These are phyloP conservation scores for Teunomyces barrocoloradensis DNA, from an alignment of 805 yeast species.

Conservation along the genomic window DNA sequence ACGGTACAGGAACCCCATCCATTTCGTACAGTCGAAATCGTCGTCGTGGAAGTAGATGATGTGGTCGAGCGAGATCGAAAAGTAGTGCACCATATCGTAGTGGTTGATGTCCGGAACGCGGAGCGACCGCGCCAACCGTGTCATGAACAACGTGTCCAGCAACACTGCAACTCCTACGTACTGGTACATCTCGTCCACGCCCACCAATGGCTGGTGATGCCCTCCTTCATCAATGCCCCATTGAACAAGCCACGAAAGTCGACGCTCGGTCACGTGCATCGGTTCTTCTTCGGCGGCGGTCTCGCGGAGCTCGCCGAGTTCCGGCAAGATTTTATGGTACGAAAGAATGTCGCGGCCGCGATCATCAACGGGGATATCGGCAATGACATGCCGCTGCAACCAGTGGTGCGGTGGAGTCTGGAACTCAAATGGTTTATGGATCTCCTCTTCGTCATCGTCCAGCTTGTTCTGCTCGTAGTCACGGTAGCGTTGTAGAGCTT, in stretches of 20 bases:
- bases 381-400: conserved; percentile 18
- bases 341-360: conserved; percentile 14
- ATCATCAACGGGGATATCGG: conserved; percentile 12
- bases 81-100: conserved; percentile 25
- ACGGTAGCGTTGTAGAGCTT: conserved; percentile 20
- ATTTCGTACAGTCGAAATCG: conserved; percentile 47
- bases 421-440: conserved; percentile 30
- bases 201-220: conserved; percentile 5
- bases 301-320: conserved; percentile 29
- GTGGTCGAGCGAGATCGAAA: conserved; percentile 65
- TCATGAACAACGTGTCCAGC: conserved; percentile 56
- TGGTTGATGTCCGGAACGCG: conserved; percentile 31
- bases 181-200: conserved; percentile 22
- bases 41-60: conserved; percentile 61
- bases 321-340: conserved; percentile 29
- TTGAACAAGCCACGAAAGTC: conserved; percentile 22
- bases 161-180: conserved; percentile 59
- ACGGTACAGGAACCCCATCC: conserved; percentile 50
- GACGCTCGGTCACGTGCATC: conserved; percentile 22
- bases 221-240: conserved; percentile 24
- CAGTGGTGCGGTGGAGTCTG: conserved; percentile 33
- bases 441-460: conserved; percentile 24
- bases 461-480: conserved; percentile 9
- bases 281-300: conserved; percentile 22
- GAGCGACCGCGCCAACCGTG: conserved; percentile 51